Evolutionary conservation across 1,284 basidiomycete species (phyloP), one percentile per base, ranked within the genome.

Genomic region (Ustilago loliicola): DNA sequence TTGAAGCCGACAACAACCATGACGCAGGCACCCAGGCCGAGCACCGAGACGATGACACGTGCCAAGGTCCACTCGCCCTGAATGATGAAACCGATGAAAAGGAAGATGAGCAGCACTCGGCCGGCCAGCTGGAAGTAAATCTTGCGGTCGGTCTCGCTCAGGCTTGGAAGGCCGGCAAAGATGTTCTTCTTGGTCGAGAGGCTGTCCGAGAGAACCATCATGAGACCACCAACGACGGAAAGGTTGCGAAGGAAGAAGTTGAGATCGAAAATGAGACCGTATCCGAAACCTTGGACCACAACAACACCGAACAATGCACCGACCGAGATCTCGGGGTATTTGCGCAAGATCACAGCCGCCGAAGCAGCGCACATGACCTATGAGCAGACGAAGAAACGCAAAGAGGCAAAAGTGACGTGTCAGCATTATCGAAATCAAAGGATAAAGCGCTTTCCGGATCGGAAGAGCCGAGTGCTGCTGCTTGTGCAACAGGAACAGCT

Each of bases 1-100:
- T 99, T 99, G 91, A 98, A 99, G 56, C 97, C 97, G 74, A 99
- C 91, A 11, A 96, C 97, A 61, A 99, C 96, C 94, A 98, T 98
- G 84, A 91, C 88, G 86, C 96, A 98, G 1, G 96, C 96, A n/a
- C 83, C 86, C 40, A 88, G 64, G 9, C 87, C 87, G 27, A 87
- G 77, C 42, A 97, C 89, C 36, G 94, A 95, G 62, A 97, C 93
- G 69, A 96, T 88, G 10, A 95, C 90, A 72, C 96, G 93, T 25
- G 90, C 90, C 77, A 97, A 88, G 77, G 90, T 92, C 95, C 96
- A 98, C 86, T 91, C 88, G 63, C 96, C 96, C 86, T 96, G 95
- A 85, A 99, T 89, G 81, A 98, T 92, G 89, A 99, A 98, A 1
- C 97, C 97, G 82, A 99, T 89, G 91, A 99, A 99, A 55, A 99